phyloP scores from a whole-genome alignment of 306 rosid genomes.

The Aeschynomene evenia region DNA sequence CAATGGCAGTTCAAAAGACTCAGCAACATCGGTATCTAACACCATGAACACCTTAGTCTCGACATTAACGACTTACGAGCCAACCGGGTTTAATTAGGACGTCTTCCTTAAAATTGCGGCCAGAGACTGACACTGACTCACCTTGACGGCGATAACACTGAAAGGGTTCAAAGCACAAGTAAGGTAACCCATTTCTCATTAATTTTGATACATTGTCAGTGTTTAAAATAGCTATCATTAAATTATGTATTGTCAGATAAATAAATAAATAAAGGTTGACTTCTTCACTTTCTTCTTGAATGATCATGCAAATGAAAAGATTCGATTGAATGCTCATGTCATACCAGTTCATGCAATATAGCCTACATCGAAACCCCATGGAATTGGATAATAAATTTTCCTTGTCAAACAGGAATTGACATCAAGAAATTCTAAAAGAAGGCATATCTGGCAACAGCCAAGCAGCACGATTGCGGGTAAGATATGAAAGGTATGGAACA shows the following conservation, averaged over 20 bases:
- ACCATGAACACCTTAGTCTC: conserved; percentile 6
- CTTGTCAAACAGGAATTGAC: conserved; percentile 15
- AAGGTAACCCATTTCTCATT: neutral
- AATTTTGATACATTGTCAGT: no score
- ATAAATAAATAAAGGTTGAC: no score
- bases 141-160: conserved; percentile 98
- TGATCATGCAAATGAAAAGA: no score
- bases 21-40: conserved; percentile 3
- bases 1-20: conserved; percentile 12
- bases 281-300: no score
- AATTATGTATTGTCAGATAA: no score
- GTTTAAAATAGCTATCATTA: no score
- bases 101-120: conserved; percentile 87
- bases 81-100: conserved; percentile 81
- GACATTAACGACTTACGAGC: conserved; percentile 71
- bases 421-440: neutral
- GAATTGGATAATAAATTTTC: neutral
- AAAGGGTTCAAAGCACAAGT: conserved; percentile 32
- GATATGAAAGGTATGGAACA: conserved; percentile 1
- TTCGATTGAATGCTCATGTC: no score
- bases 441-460: conserved; percentile 4
- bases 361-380: no score
- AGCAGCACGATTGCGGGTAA: conserved; percentile 7
- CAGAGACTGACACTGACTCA: conserved; percentile 83
- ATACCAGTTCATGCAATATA: no score